These are phyloP conservation scores for Carex littledalei DNA, from an alignment of 176 grass and related monocot species.

Conservation along the genomic window DNA sequence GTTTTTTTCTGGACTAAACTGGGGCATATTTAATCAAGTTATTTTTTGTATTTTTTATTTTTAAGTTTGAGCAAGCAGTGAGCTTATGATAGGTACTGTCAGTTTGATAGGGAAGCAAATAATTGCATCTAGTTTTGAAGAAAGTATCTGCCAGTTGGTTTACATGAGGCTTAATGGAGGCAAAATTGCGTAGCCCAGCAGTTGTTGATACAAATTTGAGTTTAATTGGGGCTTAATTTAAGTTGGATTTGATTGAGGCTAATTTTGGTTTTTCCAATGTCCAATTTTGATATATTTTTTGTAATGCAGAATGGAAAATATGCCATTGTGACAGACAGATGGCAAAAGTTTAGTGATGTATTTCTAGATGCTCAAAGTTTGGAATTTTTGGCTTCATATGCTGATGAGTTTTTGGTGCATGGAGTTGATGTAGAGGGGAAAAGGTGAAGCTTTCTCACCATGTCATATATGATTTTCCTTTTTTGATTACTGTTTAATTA, in stretches of 20 bases:
- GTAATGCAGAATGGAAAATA: conserved; percentile 64
- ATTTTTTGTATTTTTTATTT: too few species aligned
- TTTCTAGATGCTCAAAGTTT: too few species aligned
- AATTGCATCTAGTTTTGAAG: background rate
- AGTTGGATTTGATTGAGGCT: background rate
- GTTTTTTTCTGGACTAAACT: background rate
- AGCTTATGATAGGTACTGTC: background rate
- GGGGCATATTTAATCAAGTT: background rate
- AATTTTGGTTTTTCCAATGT: background rate
- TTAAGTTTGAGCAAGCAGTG: too few species aligned
- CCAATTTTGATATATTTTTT: conserved; percentile 25
- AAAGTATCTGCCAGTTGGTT: background rate
- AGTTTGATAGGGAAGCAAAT: background rate
- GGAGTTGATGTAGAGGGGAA: too few species aligned
- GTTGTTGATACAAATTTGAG: background rate
- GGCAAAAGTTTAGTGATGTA: too few species aligned
- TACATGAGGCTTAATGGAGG: background rate
- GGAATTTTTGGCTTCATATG: too few species aligned
- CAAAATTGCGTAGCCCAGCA: background rate
- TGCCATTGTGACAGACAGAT: conserved; percentile 61
- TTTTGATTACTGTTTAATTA: too few species aligned
- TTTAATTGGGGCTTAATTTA: background rate
- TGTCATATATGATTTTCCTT: too few species aligned
- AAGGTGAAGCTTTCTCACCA: too few species aligned
- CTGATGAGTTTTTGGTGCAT: too few species aligned